These are phyloP conservation scores for Starmerella sirachaensis DNA, from an alignment of 805 yeast species.

Conservation along the genomic window DNA sequence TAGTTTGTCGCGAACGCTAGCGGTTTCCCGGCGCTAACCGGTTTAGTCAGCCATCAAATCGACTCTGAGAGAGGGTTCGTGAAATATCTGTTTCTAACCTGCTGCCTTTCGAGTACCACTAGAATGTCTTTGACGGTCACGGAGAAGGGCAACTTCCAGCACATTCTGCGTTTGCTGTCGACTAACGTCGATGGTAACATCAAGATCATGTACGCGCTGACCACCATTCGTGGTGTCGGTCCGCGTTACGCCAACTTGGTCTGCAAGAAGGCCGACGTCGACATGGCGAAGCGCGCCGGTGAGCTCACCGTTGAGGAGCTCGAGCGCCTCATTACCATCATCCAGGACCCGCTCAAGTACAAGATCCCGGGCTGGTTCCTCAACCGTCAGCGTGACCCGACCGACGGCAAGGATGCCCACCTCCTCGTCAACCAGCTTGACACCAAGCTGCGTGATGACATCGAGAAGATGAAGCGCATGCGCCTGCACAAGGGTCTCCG, in stretches of 20 bases:
- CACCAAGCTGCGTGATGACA: conserved; percentile 98
- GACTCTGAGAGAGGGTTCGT: conserved; percentile 3
- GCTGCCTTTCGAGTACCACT: too few relatives aligned
- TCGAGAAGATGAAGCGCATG: conserved; percentile 99
- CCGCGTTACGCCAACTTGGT: conserved; percentile 99
- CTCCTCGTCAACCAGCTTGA: conserved; percentile 97
- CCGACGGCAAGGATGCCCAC: conserved; percentile 99
- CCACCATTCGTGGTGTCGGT: conserved; percentile 99
- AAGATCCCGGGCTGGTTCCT: conserved; percentile 99
- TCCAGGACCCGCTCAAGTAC: conserved; percentile 99
- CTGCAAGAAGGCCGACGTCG: conserved; percentile 99
- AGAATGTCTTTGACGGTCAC: conserved; percentile 91
- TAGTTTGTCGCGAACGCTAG: too few relatives aligned
- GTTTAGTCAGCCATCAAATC: background rate
- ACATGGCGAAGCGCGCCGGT: conserved; percentile 98
- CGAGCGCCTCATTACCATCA: conserved; percentile 98
- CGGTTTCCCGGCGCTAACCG: too few relatives aligned
- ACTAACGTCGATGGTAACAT: conserved; percentile 99
- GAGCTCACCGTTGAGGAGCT: conserved; percentile 99
- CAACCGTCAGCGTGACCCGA: conserved; percentile 97
- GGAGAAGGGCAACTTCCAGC: conserved; percentile 99
- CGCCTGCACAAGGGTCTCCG: conserved; percentile 99
- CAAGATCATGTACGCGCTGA: conserved; percentile 99
- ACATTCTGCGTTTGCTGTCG: conserved; percentile 99
- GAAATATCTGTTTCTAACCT: conserved; percentile 16